Conservation (phyloP, 495 filamentous ascomycete genomes). For the Penicillium silybi region DNA sequence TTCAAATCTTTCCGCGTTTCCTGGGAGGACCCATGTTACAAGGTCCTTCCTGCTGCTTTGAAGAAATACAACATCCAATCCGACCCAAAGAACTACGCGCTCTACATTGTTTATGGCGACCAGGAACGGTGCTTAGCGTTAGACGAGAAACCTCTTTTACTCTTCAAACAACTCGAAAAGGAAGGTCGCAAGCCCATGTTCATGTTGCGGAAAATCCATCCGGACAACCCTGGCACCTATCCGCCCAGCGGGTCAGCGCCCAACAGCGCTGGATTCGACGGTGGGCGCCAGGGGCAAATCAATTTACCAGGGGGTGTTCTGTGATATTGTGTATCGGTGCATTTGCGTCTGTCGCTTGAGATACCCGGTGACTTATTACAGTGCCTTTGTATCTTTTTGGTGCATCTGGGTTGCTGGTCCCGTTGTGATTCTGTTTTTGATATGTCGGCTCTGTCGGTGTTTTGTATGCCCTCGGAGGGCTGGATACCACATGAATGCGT, state of each 20-base stretch:
- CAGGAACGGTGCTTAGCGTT: constrained; percentile 90
- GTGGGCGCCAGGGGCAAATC: constrained; percentile 35
- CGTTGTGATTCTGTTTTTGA: neutral
- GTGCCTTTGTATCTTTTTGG: constrained; percentile 20
- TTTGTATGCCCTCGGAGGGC: neutral
- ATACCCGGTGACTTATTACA: constrained; percentile 24
- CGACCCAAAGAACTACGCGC: constrained; percentile 92
- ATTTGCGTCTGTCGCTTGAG: constrained; percentile 25
- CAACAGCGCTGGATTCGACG: constrained; percentile 42
- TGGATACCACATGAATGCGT: neutral
- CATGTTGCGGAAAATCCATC: constrained; percentile 72
- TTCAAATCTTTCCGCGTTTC: constrained; percentile 97
- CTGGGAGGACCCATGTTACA: constrained; percentile 97
- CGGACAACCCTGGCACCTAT: constrained; percentile 14
- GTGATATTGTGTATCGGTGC: constrained; percentile 20
- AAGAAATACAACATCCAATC: constrained; percentile 98
- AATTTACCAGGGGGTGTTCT: constrained; percentile 44
- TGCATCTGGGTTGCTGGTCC: constrained; percentile 12
- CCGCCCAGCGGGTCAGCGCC: constrained; percentile 29
- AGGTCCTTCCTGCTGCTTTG: constrained; percentile 90
- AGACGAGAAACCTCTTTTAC: constrained; percentile 86
- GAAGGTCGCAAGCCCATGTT: constrained; percentile 99
- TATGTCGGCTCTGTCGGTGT: constrained; percentile 2
- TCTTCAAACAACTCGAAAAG: constrained; percentile 95
- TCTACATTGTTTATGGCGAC: constrained; percentile 97